These are phyloP conservation scores for Butyriboletus regius DNA, from an alignment of 1,284 basidiomycete species.

Conservation along the genomic window DNA sequence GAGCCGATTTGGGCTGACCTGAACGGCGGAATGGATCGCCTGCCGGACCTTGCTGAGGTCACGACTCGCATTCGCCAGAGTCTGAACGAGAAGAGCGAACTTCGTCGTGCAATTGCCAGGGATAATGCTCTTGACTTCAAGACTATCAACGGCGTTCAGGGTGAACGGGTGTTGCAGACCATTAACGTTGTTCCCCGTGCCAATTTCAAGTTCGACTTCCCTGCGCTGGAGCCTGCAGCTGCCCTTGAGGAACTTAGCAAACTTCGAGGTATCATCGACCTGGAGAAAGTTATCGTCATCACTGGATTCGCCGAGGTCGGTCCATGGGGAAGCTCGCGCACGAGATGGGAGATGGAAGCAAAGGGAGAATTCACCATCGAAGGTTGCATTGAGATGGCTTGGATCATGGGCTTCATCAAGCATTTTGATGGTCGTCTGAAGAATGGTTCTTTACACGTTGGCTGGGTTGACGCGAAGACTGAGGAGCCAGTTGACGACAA, in stretches of 20 bases:
- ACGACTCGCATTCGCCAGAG: constrained; percentile 77
- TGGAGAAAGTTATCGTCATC: constrained; percentile 91
- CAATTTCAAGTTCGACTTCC: constrained; percentile 95
- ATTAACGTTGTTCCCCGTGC: constrained; percentile 90
- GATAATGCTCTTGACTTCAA: constrained; percentile 96
- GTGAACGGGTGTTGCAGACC: constrained; percentile 88
- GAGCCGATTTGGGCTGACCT: constrained; percentile 98
- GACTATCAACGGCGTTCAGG: constrained; percentile 81
- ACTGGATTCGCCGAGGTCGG: constrained; percentile 97
- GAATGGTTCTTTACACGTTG: constrained; percentile 85
- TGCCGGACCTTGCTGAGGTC: constrained; percentile 89
- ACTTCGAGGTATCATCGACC: constrained; percentile 80
- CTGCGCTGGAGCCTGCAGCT: constrained; percentile 61
- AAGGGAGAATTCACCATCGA: constrained; percentile 90
- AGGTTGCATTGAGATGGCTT: constrained; percentile 97
- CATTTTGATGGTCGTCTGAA: constrained; percentile 96
- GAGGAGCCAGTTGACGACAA: constrained; percentile 97
- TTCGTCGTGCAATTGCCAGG: constrained; percentile 85
- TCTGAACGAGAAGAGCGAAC: constrained; percentile 76
- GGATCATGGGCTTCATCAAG: constrained; percentile 98
- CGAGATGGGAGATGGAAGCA: constrained; percentile 99
- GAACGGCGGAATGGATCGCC: constrained; percentile 94
- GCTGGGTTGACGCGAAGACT: constrained; percentile 96
- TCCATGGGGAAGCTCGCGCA: constrained; percentile 97
- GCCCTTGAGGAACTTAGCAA: constrained; percentile 67